These are phyloP conservation scores for Pseudomicrostroma phylloplanum DNA, from an alignment of 1,284 basidiomycete genomes.

Conservation along the genomic window DNA sequence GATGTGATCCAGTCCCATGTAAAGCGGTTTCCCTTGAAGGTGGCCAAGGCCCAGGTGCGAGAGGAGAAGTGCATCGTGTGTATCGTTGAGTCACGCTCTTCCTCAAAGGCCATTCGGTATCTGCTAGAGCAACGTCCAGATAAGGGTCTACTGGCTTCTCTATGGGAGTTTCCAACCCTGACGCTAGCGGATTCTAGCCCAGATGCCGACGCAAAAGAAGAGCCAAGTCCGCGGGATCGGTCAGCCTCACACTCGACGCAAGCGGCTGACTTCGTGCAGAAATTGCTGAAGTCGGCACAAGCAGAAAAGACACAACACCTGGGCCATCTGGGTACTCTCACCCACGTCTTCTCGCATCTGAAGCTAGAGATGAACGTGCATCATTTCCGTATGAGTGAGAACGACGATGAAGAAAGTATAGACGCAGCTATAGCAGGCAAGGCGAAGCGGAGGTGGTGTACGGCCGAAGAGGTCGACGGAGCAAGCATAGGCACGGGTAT, in stretches of 20 bases:
- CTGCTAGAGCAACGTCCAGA: conserved; percentile 26
- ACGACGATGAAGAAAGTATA: conserved; percentile 18
- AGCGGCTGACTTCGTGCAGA: neutral
- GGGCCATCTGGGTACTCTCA: neutral
- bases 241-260: neutral
- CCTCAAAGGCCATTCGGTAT: conserved; percentile 1
- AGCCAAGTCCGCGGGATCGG: neutral
- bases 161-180: conserved; percentile 43
- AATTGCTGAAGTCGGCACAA: neutral
- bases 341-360: conserved; percentile 75
- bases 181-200: neutral
- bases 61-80: conserved; percentile 80
- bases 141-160: conserved; percentile 29
- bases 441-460: conserved; percentile 21
- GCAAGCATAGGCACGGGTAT: conserved; percentile 38
- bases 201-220: neutral
- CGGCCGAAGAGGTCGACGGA: conserved; percentile 20
- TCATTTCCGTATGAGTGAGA: conserved; percentile 44
- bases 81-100: conserved; percentile 55
- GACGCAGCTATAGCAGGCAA: conserved; percentile 15
- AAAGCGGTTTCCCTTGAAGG: conserved; percentile 78
- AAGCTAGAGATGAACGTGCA: conserved; percentile 77
- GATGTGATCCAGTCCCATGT: conserved; percentile 52
- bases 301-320: neutral
- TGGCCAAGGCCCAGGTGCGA: conserved; percentile 71